Percentiles rank a stretch among this genome's conserved stretches.
These are phyloP conservation scores for Blastomyces percursus DNA, from an alignment of 2,329 filamentous ascomycete species.

Conservation along the genomic window DNA sequence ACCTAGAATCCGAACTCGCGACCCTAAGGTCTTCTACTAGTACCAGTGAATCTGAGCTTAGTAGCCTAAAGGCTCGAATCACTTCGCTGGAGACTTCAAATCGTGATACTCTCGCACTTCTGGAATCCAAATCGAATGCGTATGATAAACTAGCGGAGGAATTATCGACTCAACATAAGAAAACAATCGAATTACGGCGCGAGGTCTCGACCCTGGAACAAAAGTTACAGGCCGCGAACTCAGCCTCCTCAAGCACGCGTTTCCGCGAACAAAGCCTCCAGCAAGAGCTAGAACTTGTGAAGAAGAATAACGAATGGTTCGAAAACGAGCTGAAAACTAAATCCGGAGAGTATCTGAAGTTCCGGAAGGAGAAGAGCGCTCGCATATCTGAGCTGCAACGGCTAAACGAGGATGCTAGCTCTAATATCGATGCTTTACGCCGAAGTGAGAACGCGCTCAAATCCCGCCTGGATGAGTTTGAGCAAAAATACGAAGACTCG, in stretches of 20 bases:
- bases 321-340: constrained; percentile 87
- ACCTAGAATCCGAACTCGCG: constrained; percentile 72
- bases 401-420: constrained; percentile 71
- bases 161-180: constrained; percentile 77
- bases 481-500: constrained; percentile 76
- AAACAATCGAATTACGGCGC: constrained; percentile 70
- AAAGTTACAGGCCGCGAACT: constrained; percentile 68
- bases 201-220: constrained; percentile 76
- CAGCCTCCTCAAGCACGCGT: constrained; percentile 66
- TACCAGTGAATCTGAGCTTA: constrained; percentile 54
- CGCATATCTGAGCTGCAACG: constrained; percentile 81
- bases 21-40: constrained; percentile 63
- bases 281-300: constrained; percentile 80
- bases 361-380: constrained; percentile 87
- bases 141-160: constrained; percentile 81
- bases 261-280: constrained; percentile 84
- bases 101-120: constrained; percentile 74
- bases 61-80: constrained; percentile 70
- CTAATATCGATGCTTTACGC: constrained; percentile 64
- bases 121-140: constrained; percentile 79
- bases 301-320: constrained; percentile 86
- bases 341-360: constrained; percentile 73
- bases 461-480: constrained; percentile 68
- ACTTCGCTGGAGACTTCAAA: constrained; percentile 82
- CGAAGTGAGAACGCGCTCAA: constrained; percentile 71